Conservation (phyloP, 1,284 basidiomycete species). For the Ustilago nuda region DNA sequence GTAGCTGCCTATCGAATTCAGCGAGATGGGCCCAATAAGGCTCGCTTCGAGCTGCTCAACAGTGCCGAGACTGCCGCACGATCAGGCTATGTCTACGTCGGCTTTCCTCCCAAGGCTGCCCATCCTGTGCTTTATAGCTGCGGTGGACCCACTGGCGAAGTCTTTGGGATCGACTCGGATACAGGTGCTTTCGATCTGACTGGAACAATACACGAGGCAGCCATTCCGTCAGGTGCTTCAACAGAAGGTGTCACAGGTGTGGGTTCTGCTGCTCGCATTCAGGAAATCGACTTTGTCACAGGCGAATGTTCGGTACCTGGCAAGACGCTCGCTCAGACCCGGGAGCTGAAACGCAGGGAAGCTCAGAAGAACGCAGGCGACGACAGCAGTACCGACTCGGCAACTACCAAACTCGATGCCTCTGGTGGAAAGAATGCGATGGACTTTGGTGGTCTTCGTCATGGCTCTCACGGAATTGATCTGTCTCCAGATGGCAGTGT, state of each 20-base stretch:
- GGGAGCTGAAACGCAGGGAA: constrained; percentile 11
- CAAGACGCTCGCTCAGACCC: constrained; percentile 36
- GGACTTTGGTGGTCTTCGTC: constrained; percentile 57
- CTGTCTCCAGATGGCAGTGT: constrained; percentile 31
- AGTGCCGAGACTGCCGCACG: constrained; percentile 50
- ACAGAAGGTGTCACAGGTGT: constrained; percentile 27
- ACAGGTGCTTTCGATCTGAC: constrained; percentile 61
- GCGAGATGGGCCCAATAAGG: constrained; percentile 7
- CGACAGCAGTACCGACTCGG: not conserved
- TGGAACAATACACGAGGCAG: constrained; percentile 22
- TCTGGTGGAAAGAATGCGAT: constrained; percentile 41
- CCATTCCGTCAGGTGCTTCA: constrained; percentile 14
- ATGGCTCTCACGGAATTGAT: constrained; percentile 40
- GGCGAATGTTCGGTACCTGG: constrained; percentile 49
- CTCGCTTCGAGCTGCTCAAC: constrained; percentile 41
- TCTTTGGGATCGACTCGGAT: constrained; percentile 61
- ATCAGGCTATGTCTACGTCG: constrained; percentile 53
- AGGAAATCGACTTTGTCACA: constrained; percentile 63
- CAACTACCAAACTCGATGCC: constrained; percentile 27
- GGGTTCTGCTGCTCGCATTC: constrained; percentile 50
- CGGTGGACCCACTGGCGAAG: constrained; percentile 70
- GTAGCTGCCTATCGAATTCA: constrained; percentile 50
- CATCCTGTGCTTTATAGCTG: constrained; percentile 69
- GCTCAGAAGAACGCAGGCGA: not conserved
- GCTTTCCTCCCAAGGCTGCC: constrained; percentile 25